Base-by-base conservation (phyloP, 2,329 filamentous ascomycete species). In the Aspergillus terreus region DNA sequence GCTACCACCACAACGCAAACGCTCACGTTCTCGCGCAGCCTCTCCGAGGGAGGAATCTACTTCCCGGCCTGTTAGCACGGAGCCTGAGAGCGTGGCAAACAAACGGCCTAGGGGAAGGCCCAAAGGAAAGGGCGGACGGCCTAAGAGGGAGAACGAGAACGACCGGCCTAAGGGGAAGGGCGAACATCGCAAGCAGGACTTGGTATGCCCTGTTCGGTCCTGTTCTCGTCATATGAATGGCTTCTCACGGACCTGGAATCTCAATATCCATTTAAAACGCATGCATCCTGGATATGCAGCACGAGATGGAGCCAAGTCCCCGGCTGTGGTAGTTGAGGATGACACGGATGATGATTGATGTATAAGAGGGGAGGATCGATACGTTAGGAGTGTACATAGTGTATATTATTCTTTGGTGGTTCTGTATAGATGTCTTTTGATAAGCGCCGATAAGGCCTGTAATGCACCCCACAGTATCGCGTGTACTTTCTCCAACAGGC, bases 191-290 rank as follows among this genome's bases (percentile, higher is more conserved):
- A 66, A 67, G 42, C 33, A 50, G 14, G 63, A 62, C 42, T 36
- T 70, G 25, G 9, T 69, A 6, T 72, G 70, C 46, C 70, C 69
- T 1, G 44, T 71, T 6, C 57, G 51, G 44, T 50, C 46, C 7
- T 72, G 70, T 48, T 40, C 45, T 21, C 63, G 69, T 32, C 63
- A 63, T 54, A 46, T 10, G 5, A 53, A 69, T 25, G 70, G 68
- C 0, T 72, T 72, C 49, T 65, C 68, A 1, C 63, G 70, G 12
- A 60, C 48, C 12, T 71, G 70, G 69, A 72, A 72, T 54, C 57
- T 71, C 19, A 69, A 70, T 50, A 55, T 65, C 27, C 70, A 72
- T 56, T 44, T 72, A 49, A 65, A 65, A 52, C 64, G 56, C 7
- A 58, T 66, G 43, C 70, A 72, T 56, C 60, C 62, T 12, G 50